These are phyloP conservation scores for Cystobasidium pallidum DNA, from an alignment of 1,284 basidiomycete genomes.

Conservation along the genomic window DNA sequence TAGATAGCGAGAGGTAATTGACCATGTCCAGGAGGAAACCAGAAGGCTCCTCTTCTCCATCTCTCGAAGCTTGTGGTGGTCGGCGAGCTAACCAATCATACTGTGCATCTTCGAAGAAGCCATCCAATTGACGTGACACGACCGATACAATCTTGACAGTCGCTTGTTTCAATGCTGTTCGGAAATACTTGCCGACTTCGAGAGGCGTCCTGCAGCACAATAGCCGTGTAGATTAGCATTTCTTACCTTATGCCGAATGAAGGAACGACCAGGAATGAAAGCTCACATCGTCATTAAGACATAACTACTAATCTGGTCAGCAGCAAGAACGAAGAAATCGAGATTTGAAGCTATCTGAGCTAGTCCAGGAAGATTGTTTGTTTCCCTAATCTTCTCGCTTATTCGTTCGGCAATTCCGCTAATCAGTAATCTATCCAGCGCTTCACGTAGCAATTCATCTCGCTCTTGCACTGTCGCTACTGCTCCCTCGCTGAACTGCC, in stretches of 20 bases:
- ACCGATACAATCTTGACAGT: constrained; percentile 77
- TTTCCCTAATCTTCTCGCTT: constrained; percentile 38
- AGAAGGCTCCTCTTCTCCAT: constrained; percentile 72
- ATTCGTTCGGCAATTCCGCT: constrained; percentile 30
- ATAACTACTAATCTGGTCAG: constrained; percentile 30
- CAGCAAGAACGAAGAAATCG: constrained; percentile 37
- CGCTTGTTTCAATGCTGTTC: constrained; percentile 69
- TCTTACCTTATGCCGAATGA: background rate
- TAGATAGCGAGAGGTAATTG: constrained; percentile 94
- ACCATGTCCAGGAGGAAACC: constrained; percentile 92
- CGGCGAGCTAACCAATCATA: constrained; percentile 76
- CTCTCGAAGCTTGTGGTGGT: constrained; percentile 45
- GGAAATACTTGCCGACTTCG: constrained; percentile 70
- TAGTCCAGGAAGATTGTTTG: constrained; percentile 36
- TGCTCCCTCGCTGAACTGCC: constrained; percentile 86
- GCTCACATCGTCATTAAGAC: constrained; percentile 30
- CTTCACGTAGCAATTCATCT: constrained; percentile 42
- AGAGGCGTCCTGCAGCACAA: constrained; percentile 65
- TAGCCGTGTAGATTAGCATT: background rate
- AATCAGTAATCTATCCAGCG: constrained; percentile 25
- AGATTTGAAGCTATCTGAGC: constrained; percentile 38
- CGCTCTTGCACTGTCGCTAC: constrained; percentile 32
- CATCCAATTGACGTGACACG: constrained; percentile 90
- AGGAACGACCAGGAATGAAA: background rate
- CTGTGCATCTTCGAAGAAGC: constrained; percentile 91